A percentile compares a stretch with the other conserved stretches of the same genome.
Evolutionary conservation across 768 basidiomycete species (phyloP).

Genomic region (Tricholoma bakamatsutake): DNA sequence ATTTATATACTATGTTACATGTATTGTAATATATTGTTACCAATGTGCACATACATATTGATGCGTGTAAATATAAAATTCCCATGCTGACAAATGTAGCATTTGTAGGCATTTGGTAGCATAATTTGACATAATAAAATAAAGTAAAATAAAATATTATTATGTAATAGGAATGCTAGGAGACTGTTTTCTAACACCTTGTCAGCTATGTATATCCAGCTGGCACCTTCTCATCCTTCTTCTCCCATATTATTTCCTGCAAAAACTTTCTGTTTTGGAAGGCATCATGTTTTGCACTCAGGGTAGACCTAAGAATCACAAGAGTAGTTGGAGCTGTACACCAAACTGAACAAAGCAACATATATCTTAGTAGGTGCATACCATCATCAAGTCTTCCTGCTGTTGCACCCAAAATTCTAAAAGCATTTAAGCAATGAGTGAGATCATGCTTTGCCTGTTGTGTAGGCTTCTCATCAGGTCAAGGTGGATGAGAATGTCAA

Average conservation of each 20-base stretch:
- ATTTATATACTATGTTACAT: too few relatives aligned
- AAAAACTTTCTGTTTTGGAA: background rate
- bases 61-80: too few relatives aligned
- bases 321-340: background rate
- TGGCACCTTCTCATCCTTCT: background rate
- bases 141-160: too few relatives aligned
- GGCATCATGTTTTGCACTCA: background rate
- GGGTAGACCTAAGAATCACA: background rate
- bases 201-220: background rate
- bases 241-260: background rate
- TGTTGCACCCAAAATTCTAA: background rate
- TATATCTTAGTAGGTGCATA: too few relatives aligned
- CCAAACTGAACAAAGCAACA: background rate
- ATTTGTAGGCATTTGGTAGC: too few relatives aligned
- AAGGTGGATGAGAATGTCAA: background rate
- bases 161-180: too few relatives aligned
- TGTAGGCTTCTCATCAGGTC: background rate
- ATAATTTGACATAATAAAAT: too few relatives aligned
- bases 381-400: background rate
- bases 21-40: too few relatives aligned
- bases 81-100: too few relatives aligned
- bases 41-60: too few relatives aligned
- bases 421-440: background rate
- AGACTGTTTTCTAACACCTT: too few relatives aligned
- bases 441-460: background rate